Conservation (phyloP, 2,329 filamentous ascomycete species). For the Cadophora gregata region DNA sequence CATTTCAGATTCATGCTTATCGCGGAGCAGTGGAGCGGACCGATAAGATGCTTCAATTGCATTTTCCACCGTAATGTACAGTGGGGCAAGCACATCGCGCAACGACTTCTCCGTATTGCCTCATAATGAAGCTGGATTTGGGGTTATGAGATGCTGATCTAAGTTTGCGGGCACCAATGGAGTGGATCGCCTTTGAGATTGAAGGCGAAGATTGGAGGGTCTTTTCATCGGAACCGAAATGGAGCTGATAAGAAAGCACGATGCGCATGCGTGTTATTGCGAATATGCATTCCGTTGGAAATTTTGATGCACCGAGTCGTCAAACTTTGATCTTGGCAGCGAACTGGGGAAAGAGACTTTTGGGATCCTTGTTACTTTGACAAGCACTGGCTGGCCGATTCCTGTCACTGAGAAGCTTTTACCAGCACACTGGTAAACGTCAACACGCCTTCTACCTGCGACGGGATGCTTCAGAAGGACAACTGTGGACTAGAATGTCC, state of each 20-base stretch:
- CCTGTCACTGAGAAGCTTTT: no score
- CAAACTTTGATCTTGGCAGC: neutral
- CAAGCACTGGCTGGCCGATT: no score
- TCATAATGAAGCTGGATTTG: slow-evolving; percentile 2
- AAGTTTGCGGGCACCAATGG: slow-evolving; percentile 1
- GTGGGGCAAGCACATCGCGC: slow-evolving; percentile 1
- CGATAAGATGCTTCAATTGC: neutral
- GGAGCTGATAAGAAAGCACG: slow-evolving; percentile 1
- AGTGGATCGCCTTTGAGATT: neutral
- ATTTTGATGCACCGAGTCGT: neutral
- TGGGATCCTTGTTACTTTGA: no score
- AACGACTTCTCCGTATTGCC: slow-evolving; percentile 10
- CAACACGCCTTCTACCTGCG: no score
- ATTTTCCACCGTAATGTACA: neutral
- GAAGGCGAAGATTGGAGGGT: neutral
- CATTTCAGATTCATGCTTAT: neutral
- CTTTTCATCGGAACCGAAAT: neutral
- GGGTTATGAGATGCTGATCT: neutral
- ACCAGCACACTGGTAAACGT: no score
- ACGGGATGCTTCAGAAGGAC: neutral
- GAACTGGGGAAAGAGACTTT: neutral
- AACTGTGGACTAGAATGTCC: neutral
- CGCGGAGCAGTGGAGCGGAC: neutral
- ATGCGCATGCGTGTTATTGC: slow-evolving; percentile 5
- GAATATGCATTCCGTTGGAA: neutral